These are phyloP conservation scores for Pyricularia pennisetigena DNA, from an alignment of 2,329 filamentous ascomycete species.

Conservation along the genomic window DNA sequence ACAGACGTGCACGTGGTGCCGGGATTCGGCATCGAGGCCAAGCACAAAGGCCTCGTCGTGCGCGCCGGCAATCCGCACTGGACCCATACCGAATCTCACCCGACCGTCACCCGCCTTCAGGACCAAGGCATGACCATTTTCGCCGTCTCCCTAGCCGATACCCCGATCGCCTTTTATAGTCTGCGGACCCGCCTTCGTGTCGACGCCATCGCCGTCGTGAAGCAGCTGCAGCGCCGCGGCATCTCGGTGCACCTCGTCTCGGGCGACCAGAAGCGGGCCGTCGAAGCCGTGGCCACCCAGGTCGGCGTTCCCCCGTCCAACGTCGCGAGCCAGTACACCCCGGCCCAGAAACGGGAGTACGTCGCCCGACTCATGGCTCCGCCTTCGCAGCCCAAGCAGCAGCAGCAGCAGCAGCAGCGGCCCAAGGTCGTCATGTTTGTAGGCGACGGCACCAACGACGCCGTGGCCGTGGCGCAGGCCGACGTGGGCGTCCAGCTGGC, in stretches of 20 bases:
- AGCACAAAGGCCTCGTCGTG: constrained; percentile 17
- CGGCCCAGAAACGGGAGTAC: constrained; percentile 44
- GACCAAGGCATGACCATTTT: constrained; percentile 16
- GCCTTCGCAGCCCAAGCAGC: neutral
- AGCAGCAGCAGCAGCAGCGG: neutral
- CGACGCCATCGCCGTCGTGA: constrained; percentile 33
- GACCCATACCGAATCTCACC: constrained; percentile 19
- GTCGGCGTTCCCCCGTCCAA: constrained; percentile 20
- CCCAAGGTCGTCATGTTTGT: constrained; percentile 39
- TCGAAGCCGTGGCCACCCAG: constrained; percentile 2
- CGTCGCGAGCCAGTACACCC: constrained; percentile 34
- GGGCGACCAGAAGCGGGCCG: constrained; percentile 36
- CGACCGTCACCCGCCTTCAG: constrained; percentile 12
- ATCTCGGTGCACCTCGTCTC: constrained; percentile 45
- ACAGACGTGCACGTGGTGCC: constrained; percentile 24
- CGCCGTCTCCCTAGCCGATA: constrained; percentile 14
- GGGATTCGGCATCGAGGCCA: constrained; percentile 29
- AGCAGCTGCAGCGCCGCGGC: constrained; percentile 30
- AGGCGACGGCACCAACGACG: constrained; percentile 57
- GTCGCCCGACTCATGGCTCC: constrained; percentile 26
- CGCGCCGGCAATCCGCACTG: constrained; percentile 36
- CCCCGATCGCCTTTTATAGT: constrained; percentile 32
- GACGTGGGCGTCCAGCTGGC: constrained; percentile 50
- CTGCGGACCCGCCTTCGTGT: constrained; percentile 26
- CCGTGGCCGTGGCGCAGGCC: constrained; percentile 49